Evolutionary conservation across 257 asterid genomes (phyloP).

Genomic region (Asclepias syriaca): DNA sequence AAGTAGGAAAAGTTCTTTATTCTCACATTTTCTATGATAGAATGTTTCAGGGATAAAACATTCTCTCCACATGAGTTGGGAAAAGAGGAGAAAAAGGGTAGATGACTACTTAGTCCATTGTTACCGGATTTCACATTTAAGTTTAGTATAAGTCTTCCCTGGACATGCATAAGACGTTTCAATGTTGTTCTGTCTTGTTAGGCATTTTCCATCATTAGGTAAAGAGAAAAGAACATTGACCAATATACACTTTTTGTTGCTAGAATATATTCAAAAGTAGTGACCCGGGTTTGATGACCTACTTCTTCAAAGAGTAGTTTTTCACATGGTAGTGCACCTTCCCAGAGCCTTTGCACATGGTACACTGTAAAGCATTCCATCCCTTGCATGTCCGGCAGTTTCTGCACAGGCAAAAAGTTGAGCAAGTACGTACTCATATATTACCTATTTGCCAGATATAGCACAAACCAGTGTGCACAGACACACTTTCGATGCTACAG

Average conservation of each 20-base stretch:
- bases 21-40: not conserved
- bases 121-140: not conserved
- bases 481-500: not conserved
- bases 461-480: not conserved
- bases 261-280: not conserved
- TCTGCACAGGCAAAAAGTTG: conserved; percentile 38
- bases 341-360: conserved; percentile 93
- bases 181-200: not conserved
- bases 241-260: not conserved
- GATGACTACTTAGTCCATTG: not conserved
- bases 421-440: not conserved
- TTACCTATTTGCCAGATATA: conserved; percentile 1
- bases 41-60: not conserved
- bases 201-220: not conserved
- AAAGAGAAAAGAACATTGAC: not conserved
- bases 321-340: conserved; percentile 90
- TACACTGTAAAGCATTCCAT: conserved; percentile 93
- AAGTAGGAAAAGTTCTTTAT: not conserved
- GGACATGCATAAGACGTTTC: not conserved
- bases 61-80: not conserved
- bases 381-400: conserved; percentile 82
- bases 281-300: conserved; percentile 10
- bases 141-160: not conserved
- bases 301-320: conserved; percentile 76
- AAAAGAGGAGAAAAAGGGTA: not conserved